Conservation (phyloP, 805 yeast species). For the Aciculoconidium aculeatum region DNA sequence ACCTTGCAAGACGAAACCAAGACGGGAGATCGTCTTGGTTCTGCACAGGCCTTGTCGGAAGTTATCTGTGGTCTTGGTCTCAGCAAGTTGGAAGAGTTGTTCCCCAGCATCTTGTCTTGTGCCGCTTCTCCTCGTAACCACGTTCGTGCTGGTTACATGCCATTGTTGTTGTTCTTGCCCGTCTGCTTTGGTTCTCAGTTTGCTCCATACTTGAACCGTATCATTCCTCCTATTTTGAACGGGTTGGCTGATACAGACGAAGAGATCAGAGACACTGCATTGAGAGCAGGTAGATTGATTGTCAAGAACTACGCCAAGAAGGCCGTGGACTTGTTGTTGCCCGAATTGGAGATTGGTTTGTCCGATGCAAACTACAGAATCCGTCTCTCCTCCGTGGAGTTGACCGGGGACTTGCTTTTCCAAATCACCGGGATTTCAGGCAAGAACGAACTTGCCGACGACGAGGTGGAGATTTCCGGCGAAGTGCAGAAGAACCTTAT, state of each 20-base stretch:
- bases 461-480: conserved; percentile 36
- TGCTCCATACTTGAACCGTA: conserved; percentile 77
- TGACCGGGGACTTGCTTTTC: conserved; percentile 90
- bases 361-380: conserved; percentile 79
- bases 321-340: conserved; percentile 88
- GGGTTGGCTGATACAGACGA: conserved; percentile 91
- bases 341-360: conserved; percentile 89
- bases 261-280: conserved; percentile 78
- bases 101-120: conserved; percentile 72
- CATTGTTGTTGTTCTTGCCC: conserved; percentile 81
- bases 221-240: conserved; percentile 85
- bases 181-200: conserved; percentile 91
- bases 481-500: conserved; percentile 61
- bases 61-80: conserved; percentile 90
- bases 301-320: conserved; percentile 87
- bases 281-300: conserved; percentile 87
- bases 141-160: conserved; percentile 89
- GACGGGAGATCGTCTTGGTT: conserved; percentile 90
- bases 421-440: conserved; percentile 89
- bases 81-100: conserved; percentile 76
- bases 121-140: conserved; percentile 62
- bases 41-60: conserved; percentile 95
- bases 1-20: conserved; percentile 72
- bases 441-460: conserved; percentile 62
- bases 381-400: conserved; percentile 88